Conservation (phyloP, 192 early-diverging fungal genomes). For the Umbelopsis isabellina region DNA sequence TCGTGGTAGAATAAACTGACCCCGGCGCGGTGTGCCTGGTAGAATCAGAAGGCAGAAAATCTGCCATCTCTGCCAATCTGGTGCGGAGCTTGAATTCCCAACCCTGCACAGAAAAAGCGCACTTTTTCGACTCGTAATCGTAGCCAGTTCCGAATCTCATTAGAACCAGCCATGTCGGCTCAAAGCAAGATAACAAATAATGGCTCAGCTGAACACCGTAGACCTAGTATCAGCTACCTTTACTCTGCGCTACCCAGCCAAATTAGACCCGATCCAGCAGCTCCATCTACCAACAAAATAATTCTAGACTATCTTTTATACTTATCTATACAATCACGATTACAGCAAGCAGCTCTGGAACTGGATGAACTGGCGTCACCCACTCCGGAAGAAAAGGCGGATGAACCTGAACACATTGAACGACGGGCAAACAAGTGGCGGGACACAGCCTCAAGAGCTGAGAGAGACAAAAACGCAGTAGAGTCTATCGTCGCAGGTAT, state of each 20-base stretch:
- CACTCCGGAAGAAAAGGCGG: constrained; percentile 36
- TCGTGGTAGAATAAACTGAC: too few relatives aligned
- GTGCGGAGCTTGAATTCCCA: too few relatives aligned
- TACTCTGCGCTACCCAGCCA: constrained; percentile 16
- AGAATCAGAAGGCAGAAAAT: too few relatives aligned
- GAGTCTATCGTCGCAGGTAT: constrained; percentile 59
- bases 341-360: constrained; percentile 54
- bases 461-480: constrained; percentile 53
- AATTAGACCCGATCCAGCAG: constrained; percentile 33
- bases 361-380: constrained; percentile 38
- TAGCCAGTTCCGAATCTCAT: not conserved
- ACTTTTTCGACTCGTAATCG: too few relatives aligned
- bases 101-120: too few relatives aligned
- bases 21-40: too few relatives aligned
- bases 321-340: constrained; percentile 54
- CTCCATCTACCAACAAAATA: constrained; percentile 53
- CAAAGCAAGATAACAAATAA: not conserved
- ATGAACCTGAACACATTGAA: constrained; percentile 28
- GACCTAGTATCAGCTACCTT: constrained; percentile 13
- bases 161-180: constrained; percentile 11
- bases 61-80: too few relatives aligned
- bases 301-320: constrained; percentile 58
- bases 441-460: constrained; percentile 45
- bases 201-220: constrained; percentile 10
- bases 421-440: constrained; percentile 41